phyloP scores from a whole-genome alignment of 1,284 basidiomycete species.

The Melampsora larici-populina region DNA sequence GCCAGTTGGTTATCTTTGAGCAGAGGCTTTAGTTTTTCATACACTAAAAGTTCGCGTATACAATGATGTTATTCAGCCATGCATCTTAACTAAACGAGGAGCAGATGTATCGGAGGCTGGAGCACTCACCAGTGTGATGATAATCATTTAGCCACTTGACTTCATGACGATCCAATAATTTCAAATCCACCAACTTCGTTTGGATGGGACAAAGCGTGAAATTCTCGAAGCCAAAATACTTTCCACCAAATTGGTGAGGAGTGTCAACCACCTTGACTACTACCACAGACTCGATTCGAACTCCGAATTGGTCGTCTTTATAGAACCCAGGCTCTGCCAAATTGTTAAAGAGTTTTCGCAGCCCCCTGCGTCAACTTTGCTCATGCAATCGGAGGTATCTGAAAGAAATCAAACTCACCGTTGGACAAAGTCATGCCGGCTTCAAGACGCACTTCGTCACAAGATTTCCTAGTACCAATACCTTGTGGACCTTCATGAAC shows the following conservation, averaged over 20 bases:
- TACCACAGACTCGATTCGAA: slow-evolving; percentile 86
- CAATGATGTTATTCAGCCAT: neutral
- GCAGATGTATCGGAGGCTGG: neutral
- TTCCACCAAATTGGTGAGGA: slow-evolving; percentile 77
- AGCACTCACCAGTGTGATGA: slow-evolving; percentile 63
- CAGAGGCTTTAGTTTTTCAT: slow-evolving; percentile 22
- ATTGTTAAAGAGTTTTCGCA: neutral
- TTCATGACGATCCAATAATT: slow-evolving; percentile 67
- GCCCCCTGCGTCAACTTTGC: neutral
- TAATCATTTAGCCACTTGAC: slow-evolving; percentile 79
- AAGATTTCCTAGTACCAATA: slow-evolving; percentile 70
- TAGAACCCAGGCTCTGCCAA: slow-evolving; percentile 85
- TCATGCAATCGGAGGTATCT: neutral
- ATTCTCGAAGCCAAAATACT: slow-evolving; percentile 76
- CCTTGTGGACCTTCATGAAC: slow-evolving; percentile 93
- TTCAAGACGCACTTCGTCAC: slow-evolving; percentile 65
- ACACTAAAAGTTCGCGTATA: neutral
- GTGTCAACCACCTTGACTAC: slow-evolving; percentile 67
- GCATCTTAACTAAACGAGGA: neutral
- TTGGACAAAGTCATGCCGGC: slow-evolving; percentile 86
- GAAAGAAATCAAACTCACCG: slow-evolving; percentile 60
- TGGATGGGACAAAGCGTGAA: slow-evolving; percentile 82
- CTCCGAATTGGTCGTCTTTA: slow-evolving; percentile 83
- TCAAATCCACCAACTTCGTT: slow-evolving; percentile 70
- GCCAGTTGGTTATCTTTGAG: slow-evolving; percentile 10